A percentile compares a stretch with the other conserved stretches of the same genome.
These are phyloP conservation scores for Volvariella surrecta DNA, from an alignment of 1,284 basidiomycete genomes.

Conservation along the genomic window DNA sequence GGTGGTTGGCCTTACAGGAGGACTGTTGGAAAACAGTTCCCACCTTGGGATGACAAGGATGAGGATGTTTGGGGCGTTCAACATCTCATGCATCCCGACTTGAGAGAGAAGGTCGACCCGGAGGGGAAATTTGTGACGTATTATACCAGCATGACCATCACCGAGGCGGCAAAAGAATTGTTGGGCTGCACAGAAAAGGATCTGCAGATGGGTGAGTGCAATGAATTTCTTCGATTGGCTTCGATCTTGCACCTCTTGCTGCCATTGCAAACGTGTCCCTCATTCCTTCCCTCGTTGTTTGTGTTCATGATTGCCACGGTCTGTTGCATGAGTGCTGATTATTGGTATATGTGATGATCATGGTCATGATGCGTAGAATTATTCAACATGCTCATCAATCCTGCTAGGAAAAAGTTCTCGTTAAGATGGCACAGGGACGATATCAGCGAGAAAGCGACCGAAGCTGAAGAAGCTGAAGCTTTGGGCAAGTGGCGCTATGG, in stretches of 20 bases:
- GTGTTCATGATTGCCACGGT: conserved; percentile 2
- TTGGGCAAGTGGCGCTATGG: conserved; percentile 61
- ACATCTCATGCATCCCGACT: conserved; percentile 71
- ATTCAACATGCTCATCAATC: conserved; percentile 77
- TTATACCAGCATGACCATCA: conserved; percentile 57
- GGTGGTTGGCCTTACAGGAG: conserved; percentile 65
- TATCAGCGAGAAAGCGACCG: conserved; percentile 50
- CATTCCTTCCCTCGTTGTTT: not conserved
- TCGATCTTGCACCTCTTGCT: too few relatives aligned
- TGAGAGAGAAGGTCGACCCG: conserved; percentile 49
- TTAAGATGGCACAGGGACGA: conserved; percentile 83
- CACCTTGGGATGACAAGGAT: conserved; percentile 55
- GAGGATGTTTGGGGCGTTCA: conserved; percentile 77
- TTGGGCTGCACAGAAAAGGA: conserved; percentile 49
- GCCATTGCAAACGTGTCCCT: too few relatives aligned
- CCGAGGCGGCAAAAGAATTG: conserved; percentile 39
- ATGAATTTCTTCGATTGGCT: not conserved
- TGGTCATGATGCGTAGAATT: conserved; percentile 39
- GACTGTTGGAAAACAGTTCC: conserved; percentile 77
- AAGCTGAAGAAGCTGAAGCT: conserved; percentile 56
- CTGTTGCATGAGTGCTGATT: not conserved
- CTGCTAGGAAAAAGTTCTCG: conserved; percentile 58
- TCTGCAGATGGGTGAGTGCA: conserved; percentile 62
- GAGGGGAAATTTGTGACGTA: conserved; percentile 56
- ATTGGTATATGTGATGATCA: not conserved